These are phyloP conservation scores for Anisogramma anomala DNA, from an alignment of 2,329 filamentous ascomycete genomes.

Conservation along the genomic window DNA sequence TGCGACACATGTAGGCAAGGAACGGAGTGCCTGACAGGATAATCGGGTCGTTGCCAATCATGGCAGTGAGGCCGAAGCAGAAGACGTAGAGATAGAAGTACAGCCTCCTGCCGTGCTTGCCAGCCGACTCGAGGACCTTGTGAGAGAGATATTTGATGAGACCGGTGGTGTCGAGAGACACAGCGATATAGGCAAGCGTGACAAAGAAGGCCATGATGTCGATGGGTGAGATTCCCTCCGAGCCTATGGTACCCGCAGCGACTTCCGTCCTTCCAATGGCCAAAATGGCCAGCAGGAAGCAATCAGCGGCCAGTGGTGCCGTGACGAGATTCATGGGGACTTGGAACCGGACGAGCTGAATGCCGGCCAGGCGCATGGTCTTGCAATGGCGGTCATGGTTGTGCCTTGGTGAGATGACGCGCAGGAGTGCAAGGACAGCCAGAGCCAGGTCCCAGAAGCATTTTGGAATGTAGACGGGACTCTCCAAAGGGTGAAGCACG, in stretches of 20 bases:
- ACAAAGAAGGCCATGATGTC: constrained; percentile 72
- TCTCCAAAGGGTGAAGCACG: constrained; percentile 57
- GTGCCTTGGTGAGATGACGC: constrained; percentile 40
- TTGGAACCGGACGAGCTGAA: constrained; percentile 29
- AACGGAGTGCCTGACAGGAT: constrained; percentile 65
- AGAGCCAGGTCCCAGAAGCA: constrained; percentile 33
- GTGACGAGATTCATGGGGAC: constrained; percentile 63
- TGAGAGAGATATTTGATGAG: constrained; percentile 62
- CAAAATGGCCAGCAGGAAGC: constrained; percentile 57
- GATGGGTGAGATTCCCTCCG: constrained; percentile 54
- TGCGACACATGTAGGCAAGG: constrained; percentile 64
- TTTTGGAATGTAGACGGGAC: constrained; percentile 50
- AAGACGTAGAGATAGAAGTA: constrained; percentile 65
- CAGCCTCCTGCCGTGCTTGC: constrained; percentile 51
- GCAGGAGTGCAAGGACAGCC: constrained; percentile 29
- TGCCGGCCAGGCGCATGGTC: constrained; percentile 19
- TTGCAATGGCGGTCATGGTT: no score
- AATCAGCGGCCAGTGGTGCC: constrained; percentile 56
- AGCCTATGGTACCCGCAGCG: constrained; percentile 54
- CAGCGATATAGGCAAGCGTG: constrained; percentile 63
- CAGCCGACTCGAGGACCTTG: constrained; percentile 56
- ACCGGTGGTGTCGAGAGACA: constrained; percentile 65
- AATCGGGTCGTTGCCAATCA: constrained; percentile 66
- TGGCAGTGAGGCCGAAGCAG: constrained; percentile 55
- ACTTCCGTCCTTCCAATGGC: constrained; percentile 59